These are phyloP conservation scores for Plasmodium inui DNA, from an alignment of 169 alveolate species.

Conservation along the genomic window DNA sequence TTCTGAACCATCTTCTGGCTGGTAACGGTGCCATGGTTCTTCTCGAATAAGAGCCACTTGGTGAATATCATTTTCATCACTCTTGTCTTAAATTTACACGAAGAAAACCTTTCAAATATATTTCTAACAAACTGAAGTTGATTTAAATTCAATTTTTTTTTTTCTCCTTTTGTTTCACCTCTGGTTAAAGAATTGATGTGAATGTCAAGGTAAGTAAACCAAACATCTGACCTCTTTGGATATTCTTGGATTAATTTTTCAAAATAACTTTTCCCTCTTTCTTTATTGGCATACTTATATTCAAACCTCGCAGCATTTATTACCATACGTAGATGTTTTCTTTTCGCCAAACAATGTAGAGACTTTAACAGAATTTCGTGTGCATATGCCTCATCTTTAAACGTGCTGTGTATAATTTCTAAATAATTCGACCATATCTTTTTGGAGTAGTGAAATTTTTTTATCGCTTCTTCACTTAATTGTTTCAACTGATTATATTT, in stretches of 20 bases:
- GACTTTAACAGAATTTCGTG: constrained; percentile 73
- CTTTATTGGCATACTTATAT: constrained; percentile 80
- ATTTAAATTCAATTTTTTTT: constrained; percentile 76
- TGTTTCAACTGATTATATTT: constrained; percentile 79
- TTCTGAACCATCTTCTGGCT: constrained; percentile 86
- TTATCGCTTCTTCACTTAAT: constrained; percentile 78
- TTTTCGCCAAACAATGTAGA: constrained; percentile 76
- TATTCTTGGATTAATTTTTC: constrained; percentile 88
- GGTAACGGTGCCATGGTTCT: constrained; percentile 82
- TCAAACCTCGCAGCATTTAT: constrained; percentile 88
- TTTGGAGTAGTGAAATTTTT: constrained; percentile 81
- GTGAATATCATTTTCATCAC: constrained; percentile 74
- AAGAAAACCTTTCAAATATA: constrained; percentile 53
- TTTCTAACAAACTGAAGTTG: constrained; percentile 76
- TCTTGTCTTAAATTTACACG: constrained; percentile 60
- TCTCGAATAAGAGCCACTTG: constrained; percentile 89
- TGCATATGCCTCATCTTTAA: constrained; percentile 77
- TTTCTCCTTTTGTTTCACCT: constrained; percentile 29
- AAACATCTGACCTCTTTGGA: constrained; percentile 88
- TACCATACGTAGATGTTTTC: constrained; percentile 76
- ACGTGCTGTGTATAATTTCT: constrained; percentile 57
- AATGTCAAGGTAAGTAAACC: constrained; percentile 88
- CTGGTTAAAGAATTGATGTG: constrained; percentile 81
- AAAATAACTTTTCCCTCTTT: constrained; percentile 86
- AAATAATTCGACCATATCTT: constrained; percentile 73